Base-by-base conservation (phyloP, 345 rosid species). In the Passiflora organensis region DNA sequence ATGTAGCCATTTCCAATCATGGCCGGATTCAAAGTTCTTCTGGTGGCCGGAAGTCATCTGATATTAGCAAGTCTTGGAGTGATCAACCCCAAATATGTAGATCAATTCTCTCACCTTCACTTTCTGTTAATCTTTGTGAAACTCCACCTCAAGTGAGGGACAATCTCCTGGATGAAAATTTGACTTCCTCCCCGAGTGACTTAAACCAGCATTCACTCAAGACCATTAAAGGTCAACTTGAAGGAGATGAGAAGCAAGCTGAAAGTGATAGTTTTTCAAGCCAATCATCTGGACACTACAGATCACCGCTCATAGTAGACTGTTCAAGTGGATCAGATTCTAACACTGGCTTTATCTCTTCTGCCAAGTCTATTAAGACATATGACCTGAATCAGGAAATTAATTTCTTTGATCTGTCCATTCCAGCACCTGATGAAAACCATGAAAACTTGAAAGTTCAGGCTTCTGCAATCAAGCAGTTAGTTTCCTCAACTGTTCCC, bases 351-450 rank as follows among this genome's bases (percentile, higher is more conserved):
- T 56, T 68, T 59, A 64, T 66, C 48, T 70, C 84, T 59, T 36
- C 64, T 53, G 72, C 67, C 13, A 70, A 74, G 66, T 52, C 78
- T 51, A 66, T 67, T 56, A 85, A 72, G 46, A 71, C 68, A 47
- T 59, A 79, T 19, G 67, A 65, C 48, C 76, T 71, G 57, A 70
- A 70, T 62, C 70, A 71, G 64, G 80, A 73, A 50, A 71, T 71
- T 52, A 70, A 64, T 69, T 70, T 80, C 72, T 72, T 67, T 44
- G 81, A 75, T 67, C 56, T 82, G 58, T 76, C 74, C 51, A 72
- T 76, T 56, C 70, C 83, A 20, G 68, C 69, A 51, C 68, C 83
- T 38, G 77, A 74, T 80, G 69, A 73, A 36, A 66, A 62, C 63
- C 68, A 64, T 47, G 75, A 63, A 60, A 81, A 81, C 60, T 64